Conservation (phyloP, 345 rosid genomes). For the Cardamine chenopodiifolia region DNA sequence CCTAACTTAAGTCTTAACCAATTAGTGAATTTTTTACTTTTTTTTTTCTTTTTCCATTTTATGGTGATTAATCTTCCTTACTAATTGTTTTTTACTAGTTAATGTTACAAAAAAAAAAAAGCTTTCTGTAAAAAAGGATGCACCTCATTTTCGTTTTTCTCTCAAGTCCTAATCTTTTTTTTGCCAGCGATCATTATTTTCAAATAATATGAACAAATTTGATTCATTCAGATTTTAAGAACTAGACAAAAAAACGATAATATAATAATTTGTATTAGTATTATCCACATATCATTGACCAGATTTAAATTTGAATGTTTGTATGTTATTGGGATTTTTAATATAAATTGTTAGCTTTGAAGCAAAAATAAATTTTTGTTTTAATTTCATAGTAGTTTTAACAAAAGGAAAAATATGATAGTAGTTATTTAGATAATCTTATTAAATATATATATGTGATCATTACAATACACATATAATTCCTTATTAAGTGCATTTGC, state of each 20-base stretch:
- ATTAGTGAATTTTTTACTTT: neutral
- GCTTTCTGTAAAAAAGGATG: neutral
- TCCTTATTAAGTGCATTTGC: neutral
- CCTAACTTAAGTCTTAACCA: slow-evolving; percentile 39
- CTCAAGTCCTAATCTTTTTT: neutral
- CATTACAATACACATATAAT: neutral
- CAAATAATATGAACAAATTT: neutral
- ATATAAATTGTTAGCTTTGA: neutral
- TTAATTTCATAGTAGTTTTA: neutral
- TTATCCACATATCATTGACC: neutral
- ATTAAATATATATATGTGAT: neutral
- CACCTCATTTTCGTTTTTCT: neutral
- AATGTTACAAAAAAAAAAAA: neutral
- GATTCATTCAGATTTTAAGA: neutral
- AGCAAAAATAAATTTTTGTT: too few relatives aligned
- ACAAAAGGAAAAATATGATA: neutral
- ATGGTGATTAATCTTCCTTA: slow-evolving; percentile 5
- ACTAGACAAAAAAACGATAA: neutral
- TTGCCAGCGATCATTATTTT: neutral
- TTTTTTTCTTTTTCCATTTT: neutral
- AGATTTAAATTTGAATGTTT: neutral
- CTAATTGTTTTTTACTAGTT: neutral
- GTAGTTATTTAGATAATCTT: neutral
- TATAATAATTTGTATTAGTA: neutral
- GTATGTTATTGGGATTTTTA: neutral